phyloP scores from a whole-genome alignment of 495 filamentous ascomycete genomes.

The Penicillium samsonianum region DNA sequence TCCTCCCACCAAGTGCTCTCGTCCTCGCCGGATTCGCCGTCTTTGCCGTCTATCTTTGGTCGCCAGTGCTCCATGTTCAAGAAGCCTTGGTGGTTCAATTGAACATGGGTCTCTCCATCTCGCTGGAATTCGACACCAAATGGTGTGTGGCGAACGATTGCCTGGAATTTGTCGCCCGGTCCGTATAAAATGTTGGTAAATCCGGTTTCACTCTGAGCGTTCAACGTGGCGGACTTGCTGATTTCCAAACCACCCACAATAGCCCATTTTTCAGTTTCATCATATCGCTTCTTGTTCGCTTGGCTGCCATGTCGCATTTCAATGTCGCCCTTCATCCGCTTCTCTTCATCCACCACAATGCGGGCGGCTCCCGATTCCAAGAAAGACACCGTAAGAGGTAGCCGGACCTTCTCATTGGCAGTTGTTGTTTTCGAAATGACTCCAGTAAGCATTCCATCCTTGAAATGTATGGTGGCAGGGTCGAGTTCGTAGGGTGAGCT shows the following conservation, averaged over 20 bases:
- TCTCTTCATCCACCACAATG: constrained; percentile 87
- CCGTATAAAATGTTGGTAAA: constrained; percentile 81
- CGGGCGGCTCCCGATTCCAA: constrained; percentile 84
- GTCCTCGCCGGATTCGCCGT: constrained; percentile 56
- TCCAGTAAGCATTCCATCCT: constrained; percentile 76
- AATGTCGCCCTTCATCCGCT: constrained; percentile 84
- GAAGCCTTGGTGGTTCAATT: constrained; percentile 82
- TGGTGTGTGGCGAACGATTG: constrained; percentile 76
- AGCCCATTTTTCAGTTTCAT: constrained; percentile 84
- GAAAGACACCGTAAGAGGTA: constrained; percentile 86
- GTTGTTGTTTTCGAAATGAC: constrained; percentile 74
- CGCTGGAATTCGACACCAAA: constrained; percentile 84
- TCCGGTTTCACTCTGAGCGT: constrained; percentile 55
- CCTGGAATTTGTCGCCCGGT: constrained; percentile 71
- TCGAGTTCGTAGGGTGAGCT: constrained; percentile 78
- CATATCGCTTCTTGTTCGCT: constrained; percentile 88
- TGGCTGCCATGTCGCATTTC: constrained; percentile 81
- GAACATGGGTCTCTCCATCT: constrained; percentile 78
- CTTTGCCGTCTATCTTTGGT: constrained; percentile 72
- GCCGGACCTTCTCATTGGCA: constrained; percentile 62
- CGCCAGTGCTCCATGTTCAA: constrained; percentile 97
- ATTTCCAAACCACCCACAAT: constrained; percentile 76
- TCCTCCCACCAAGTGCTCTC: constrained; percentile 98
- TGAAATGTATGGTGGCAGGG: constrained; percentile 68
- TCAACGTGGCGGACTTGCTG: constrained; percentile 66